Conservation (phyloP, 169 alveolate species). For the Babesia divergens region DNA sequence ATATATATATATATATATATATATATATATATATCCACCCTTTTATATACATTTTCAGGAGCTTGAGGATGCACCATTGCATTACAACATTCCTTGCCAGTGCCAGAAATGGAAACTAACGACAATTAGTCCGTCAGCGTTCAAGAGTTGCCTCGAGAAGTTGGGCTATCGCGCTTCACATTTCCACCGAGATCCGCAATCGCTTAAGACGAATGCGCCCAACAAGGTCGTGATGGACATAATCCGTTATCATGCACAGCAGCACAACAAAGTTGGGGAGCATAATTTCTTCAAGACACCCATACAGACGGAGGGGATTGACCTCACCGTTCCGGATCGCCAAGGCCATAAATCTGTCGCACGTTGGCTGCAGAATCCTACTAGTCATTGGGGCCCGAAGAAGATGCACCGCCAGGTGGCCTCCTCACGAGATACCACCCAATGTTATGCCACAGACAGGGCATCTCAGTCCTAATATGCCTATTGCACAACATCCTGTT, state of each 20-base stretch:
- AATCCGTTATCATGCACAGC: slow-evolving; percentile 60
- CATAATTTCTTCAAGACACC: slow-evolving; percentile 49
- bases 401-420: slow-evolving; percentile 51
- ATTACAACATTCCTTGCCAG: slow-evolving; percentile 39
- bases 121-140: slow-evolving; percentile 44
- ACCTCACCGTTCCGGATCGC: slow-evolving; percentile 1
- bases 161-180: slow-evolving; percentile 85
- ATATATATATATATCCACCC: not conserved
- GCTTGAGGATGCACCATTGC: slow-evolving; percentile 40
- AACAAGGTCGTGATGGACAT: slow-evolving; percentile 85
- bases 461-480: too few species aligned
- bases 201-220: slow-evolving; percentile 87
- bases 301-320: slow-evolving; percentile 45
- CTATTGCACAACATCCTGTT: too few species aligned
- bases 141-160: slow-evolving; percentile 57
- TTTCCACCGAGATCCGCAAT: slow-evolving; percentile 87
- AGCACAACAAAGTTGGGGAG: slow-evolving; percentile 1
- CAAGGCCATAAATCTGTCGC: slow-evolving; percentile 23
- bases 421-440: too few species aligned
- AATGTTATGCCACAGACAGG: too few species aligned
- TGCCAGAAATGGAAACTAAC: slow-evolving; percentile 61
- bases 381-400: slow-evolving; percentile 65
- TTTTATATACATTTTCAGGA: slow-evolving; percentile 19
- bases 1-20: too few species aligned
- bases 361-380: slow-evolving; percentile 61